A percentile compares a stretch with the other conserved stretches of the same genome.
Conservation (phyloP, 169 alveolate genomes). For the Plasmodium vinckei region DNA sequence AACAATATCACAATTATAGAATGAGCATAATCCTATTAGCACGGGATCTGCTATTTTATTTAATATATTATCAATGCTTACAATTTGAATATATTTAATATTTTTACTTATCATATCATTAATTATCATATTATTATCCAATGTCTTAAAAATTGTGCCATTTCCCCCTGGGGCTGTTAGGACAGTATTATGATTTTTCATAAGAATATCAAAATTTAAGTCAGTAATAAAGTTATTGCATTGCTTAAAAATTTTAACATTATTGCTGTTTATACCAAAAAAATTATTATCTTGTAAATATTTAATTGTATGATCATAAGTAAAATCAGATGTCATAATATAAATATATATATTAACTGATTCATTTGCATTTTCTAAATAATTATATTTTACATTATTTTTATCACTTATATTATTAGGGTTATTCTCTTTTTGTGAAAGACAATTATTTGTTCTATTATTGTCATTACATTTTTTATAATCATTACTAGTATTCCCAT, state of each 20-base stretch:
- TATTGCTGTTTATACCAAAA: conserved; percentile 78
- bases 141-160: conserved; percentile 81
- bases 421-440: not conserved
- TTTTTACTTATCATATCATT: conserved; percentile 46
- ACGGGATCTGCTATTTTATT: conserved; percentile 74
- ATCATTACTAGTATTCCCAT: no score
- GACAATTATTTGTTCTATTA: not conserved
- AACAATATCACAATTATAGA: conserved; percentile 53
- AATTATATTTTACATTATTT: not conserved
- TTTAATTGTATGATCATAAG: conserved; percentile 72
- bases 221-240: conserved; percentile 66
- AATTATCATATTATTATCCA: conserved; percentile 51
- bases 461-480: not conserved
- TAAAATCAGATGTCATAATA: conserved; percentile 82
- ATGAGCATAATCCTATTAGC: conserved; percentile 47
- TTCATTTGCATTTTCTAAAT: not conserved
- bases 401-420: not conserved
- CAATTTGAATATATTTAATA: conserved; percentile 54
- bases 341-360: conserved; percentile 51
- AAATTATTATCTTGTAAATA: conserved; percentile 73
- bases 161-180: conserved; percentile 81
- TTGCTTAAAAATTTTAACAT: conserved; percentile 76
- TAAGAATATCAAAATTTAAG: conserved; percentile 30
- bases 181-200: conserved; percentile 13
- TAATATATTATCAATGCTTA: conserved; percentile 71